Conservation (phyloP, 108 stramenopile species). For the Cyclotella sp. region DNA sequence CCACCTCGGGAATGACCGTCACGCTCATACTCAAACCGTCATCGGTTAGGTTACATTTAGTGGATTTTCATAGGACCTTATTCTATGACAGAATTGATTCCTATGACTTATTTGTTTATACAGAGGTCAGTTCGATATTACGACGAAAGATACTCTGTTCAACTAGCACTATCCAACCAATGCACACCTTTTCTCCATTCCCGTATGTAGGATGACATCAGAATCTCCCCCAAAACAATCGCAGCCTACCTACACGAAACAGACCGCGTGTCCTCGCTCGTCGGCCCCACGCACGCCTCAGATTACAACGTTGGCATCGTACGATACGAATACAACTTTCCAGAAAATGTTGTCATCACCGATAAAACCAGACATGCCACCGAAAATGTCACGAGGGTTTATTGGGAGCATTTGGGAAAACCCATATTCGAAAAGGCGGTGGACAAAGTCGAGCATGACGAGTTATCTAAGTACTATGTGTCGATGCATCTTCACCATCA, state of each 20-base stretch:
- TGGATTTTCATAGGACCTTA: constrained; percentile 80
- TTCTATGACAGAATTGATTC: constrained; percentile 81
- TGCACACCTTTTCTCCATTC: not conserved
- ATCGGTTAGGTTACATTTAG: constrained; percentile 72
- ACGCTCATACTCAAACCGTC: constrained; percentile 64
- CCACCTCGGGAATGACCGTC: constrained; percentile 58
- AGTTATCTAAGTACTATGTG: constrained; percentile 61
- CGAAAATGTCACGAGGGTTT: constrained; percentile 82
- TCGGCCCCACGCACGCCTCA: constrained; percentile 55
- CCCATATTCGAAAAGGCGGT: constrained; percentile 66
- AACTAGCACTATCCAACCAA: not conserved
- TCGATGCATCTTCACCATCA: constrained; percentile 86
- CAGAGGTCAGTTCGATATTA: constrained; percentile 49
- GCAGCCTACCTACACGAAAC: constrained; percentile 85
- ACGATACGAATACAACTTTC: constrained; percentile 90
- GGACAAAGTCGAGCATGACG: constrained; percentile 41
- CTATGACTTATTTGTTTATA: constrained; percentile 87
- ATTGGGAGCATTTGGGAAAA: constrained; percentile 82
- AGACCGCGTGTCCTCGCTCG: constrained; percentile 50
- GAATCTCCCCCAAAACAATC: constrained; percentile 78
- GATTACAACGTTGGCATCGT: constrained; percentile 88
- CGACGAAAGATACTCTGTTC: not conserved
- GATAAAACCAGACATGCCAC: constrained; percentile 89
- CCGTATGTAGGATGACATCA: constrained; percentile 71
- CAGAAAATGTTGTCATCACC: constrained; percentile 79